Conservation (phyloP, 192 early-diverging fungal genomes). For the Diversispora epigaea region DNA sequence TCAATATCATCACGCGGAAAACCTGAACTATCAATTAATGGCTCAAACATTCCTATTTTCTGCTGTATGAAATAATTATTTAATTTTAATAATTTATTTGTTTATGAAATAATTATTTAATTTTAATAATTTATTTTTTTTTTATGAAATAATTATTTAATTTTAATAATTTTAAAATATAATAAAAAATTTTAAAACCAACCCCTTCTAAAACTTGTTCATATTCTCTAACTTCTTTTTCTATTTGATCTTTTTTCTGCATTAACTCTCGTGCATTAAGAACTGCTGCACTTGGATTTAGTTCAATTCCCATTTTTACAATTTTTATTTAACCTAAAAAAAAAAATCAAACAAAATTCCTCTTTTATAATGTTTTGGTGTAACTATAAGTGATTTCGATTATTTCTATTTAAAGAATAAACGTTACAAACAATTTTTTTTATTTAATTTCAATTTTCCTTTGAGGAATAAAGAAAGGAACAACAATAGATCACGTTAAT, state of each 20-base stretch:
- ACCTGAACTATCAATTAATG: constrained; percentile 46
- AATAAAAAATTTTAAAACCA: not conserved
- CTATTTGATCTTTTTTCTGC: constrained; percentile 48
- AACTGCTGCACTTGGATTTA: not conserved
- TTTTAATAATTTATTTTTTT: not conserved
- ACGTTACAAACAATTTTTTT: too few species aligned
- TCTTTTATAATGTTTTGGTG: too few species aligned
- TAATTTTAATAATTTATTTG: not conserved
- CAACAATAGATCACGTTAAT: too few species aligned
- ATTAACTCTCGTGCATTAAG: constrained; percentile 47
- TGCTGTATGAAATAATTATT: constrained; percentile 35
- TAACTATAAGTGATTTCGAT: too few species aligned
- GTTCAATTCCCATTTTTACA: not conserved
- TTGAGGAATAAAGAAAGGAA: too few species aligned
- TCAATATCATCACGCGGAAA: constrained; percentile 58
- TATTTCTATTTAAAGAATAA: too few species aligned
- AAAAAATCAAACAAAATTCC: too few species aligned
- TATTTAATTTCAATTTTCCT: too few species aligned
- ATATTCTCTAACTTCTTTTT: constrained; percentile 41
- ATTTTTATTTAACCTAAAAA: too few species aligned
- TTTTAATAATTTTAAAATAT: not conserved
- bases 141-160: not conserved
- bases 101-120: not conserved
- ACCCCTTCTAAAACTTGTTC: constrained; percentile 44
- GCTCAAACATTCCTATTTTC: constrained; percentile 51